These are phyloP conservation scores for Starmera dryadoides DNA, from an alignment of 805 yeast genomes.

Conservation along the genomic window DNA sequence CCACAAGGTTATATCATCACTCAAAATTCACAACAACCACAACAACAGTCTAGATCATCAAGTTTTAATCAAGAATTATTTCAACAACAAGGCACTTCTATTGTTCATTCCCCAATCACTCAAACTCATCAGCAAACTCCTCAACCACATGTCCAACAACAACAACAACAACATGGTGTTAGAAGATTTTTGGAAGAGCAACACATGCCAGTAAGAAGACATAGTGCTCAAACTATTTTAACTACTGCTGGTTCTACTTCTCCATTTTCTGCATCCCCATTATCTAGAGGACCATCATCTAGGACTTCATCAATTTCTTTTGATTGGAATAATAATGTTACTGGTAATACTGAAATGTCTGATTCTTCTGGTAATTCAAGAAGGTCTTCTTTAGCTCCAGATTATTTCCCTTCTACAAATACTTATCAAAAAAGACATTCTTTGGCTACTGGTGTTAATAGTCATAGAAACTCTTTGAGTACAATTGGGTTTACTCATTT, in stretches of 20 bases:
- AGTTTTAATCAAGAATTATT: slow-evolving; percentile 16
- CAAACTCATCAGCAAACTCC: no score
- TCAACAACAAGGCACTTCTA: slow-evolving; percentile 9
- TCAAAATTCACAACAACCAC: neutral
- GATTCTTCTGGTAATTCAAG: slow-evolving; percentile 26
- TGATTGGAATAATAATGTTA: slow-evolving; percentile 19
- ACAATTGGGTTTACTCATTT: no score
- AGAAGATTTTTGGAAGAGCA: slow-evolving; percentile 21
- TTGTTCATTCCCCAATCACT: no score
- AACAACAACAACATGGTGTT: slow-evolving; percentile 12
- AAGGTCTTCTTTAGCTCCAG: slow-evolving; percentile 36
- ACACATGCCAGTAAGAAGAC: slow-evolving; percentile 18
- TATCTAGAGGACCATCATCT: slow-evolving; percentile 27
- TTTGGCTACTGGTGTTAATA: slow-evolving; percentile 8
- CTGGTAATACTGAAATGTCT: slow-evolving; percentile 2
- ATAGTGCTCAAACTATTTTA: slow-evolving; percentile 19
- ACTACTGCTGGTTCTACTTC: slow-evolving; percentile 20
- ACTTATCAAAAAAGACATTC: slow-evolving; percentile 13
- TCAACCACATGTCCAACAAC: neutral
- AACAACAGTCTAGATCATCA: slow-evolving; percentile 13
- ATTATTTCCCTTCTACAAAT: slow-evolving; percentile 30
- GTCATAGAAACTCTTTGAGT: slow-evolving; percentile 1
- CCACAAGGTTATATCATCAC: no score
- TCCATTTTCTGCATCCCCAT: slow-evolving; percentile 28
- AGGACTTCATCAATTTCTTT: slow-evolving; percentile 34